phyloP scores from a whole-genome alignment of 2,329 filamentous ascomycete genomes.

The Coniochaeta ligniaria region DNA sequence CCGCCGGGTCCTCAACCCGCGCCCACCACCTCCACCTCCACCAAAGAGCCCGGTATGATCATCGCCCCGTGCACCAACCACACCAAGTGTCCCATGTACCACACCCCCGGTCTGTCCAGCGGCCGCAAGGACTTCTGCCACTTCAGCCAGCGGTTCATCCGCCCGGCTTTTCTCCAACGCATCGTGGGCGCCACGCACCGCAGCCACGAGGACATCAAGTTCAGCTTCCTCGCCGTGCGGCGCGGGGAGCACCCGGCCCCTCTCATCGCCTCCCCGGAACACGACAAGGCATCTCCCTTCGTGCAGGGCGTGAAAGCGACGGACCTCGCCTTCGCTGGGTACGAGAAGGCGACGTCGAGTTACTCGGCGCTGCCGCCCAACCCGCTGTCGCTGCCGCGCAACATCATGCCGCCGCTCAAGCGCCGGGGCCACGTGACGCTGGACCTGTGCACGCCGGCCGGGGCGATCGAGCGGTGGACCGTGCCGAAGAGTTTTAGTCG shows the following conservation, averaged over 20 bases:
- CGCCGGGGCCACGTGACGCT: slow-evolving; percentile 80
- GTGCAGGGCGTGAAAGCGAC: slow-evolving; percentile 49
- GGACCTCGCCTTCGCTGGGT: slow-evolving; percentile 64
- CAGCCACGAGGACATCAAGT: slow-evolving; percentile 87
- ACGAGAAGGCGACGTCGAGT: slow-evolving; percentile 42
- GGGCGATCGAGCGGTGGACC: slow-evolving; percentile 86
- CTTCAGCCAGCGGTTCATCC: slow-evolving; percentile 82
- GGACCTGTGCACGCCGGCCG: slow-evolving; percentile 83
- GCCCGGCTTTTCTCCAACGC: slow-evolving; percentile 73
- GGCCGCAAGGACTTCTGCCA: slow-evolving; percentile 87
- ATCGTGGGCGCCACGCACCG: slow-evolving; percentile 61
- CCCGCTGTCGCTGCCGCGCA: slow-evolving; percentile 67
- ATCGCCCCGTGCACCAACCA: slow-evolving; percentile 85
- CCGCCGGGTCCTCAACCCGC: slow-evolving; percentile 39
- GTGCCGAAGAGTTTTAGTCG: slow-evolving; percentile 75
- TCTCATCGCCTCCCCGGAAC: slow-evolving; percentile 13
- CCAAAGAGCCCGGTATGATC: slow-evolving; percentile 55
- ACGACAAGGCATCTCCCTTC: slow-evolving; percentile 13
- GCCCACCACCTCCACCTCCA: slow-evolving; percentile 29
- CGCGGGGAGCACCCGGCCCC: slow-evolving; percentile 51
- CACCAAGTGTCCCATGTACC: slow-evolving; percentile 81
- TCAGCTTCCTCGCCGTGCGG: slow-evolving; percentile 81
- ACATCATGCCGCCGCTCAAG: slow-evolving; percentile 77
- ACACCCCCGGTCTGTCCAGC: slow-evolving; percentile 55
- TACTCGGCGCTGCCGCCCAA: slow-evolving; percentile 30